These are phyloP conservation scores for Zoysia japonica DNA, from an alignment of 176 grass and related monocot species.

Conservation along the genomic window DNA sequence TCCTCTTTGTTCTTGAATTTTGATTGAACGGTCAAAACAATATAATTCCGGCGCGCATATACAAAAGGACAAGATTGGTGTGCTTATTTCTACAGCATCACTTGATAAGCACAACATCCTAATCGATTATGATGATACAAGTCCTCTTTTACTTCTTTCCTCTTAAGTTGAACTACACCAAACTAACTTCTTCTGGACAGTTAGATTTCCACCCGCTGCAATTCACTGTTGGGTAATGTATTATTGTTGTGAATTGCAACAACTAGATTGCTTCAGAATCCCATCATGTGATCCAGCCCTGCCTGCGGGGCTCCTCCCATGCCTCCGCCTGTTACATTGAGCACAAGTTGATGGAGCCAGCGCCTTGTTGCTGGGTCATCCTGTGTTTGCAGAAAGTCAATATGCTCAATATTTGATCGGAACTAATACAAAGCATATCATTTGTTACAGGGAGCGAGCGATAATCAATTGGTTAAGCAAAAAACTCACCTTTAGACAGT, in stretches of 20 bases:
- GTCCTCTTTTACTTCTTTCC: not conserved
- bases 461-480: not conserved
- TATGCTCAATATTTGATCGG: not conserved
- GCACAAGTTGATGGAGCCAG: slow-evolving; percentile 81
- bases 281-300: slow-evolving; percentile 84
- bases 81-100: slow-evolving; percentile 25
- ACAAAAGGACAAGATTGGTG: slow-evolving; percentile 16
- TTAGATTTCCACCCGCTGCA: slow-evolving; percentile 31
- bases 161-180: slow-evolving; percentile 25
- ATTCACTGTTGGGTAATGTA: slow-evolving; percentile 23
- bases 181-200: slow-evolving; percentile 34
- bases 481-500: slow-evolving; percentile 70
- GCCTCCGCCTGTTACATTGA: slow-evolving; percentile 65
- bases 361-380: slow-evolving; percentile 85
- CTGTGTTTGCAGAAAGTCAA: slow-evolving; percentile 38
- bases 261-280: slow-evolving; percentile 40
- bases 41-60: slow-evolving; percentile 1
- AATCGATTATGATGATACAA: slow-evolving; percentile 11
- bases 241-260: slow-evolving; percentile 44
- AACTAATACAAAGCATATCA: not conserved
- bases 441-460: not conserved
- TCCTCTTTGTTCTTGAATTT: not conserved
- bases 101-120: slow-evolving; percentile 16
- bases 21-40: slow-evolving; percentile 23
- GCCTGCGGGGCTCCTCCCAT: slow-evolving; percentile 66